Percentiles rank a stretch among this genome's conserved stretches.
phyloP scores from a whole-genome alignment of 768 basidiomycete genomes.

The Amanita subjunquillea region DNA sequence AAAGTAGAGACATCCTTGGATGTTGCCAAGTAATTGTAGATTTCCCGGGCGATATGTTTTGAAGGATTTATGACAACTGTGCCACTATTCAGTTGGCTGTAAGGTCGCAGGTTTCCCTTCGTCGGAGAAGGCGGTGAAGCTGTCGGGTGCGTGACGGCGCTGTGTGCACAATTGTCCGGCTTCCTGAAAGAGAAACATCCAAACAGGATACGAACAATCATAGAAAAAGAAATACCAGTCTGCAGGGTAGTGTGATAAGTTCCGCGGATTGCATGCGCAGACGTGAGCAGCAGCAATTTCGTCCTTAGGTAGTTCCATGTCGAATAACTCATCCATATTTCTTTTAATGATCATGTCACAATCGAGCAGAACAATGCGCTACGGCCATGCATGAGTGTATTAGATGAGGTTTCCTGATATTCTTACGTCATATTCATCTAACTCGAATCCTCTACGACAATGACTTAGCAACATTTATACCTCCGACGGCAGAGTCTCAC shows the following conservation, averaged over 20 bases:
- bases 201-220: constrained; percentile 6
- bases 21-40: constrained; percentile 47
- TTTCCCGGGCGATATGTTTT: constrained; percentile 32
- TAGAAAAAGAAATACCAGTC: constrained; percentile 54
- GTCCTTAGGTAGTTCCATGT: constrained; percentile 48
- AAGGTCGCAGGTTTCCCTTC: constrained; percentile 52
- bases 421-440: constrained; percentile 56
- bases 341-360: constrained; percentile 77
- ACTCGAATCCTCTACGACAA: constrained; percentile 43
- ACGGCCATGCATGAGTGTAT: constrained; percentile 6
- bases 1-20: constrained; percentile 29
- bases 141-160: constrained; percentile 38
- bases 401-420: neutral
- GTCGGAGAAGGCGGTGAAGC: constrained; percentile 23
- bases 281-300: constrained; percentile 85
- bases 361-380: constrained; percentile 78
- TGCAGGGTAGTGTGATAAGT: constrained; percentile 72
- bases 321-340: constrained; percentile 74
- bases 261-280: constrained; percentile 91
- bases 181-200: constrained; percentile 41
- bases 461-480: neutral
- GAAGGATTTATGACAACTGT: constrained; percentile 82
- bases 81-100: constrained; percentile 84
- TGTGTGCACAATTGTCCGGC: constrained; percentile 87
- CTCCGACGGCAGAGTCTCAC: constrained; percentile 13